Conservation (phyloP, 352 stramenopile species). For the Globisporangium polare region DNA sequence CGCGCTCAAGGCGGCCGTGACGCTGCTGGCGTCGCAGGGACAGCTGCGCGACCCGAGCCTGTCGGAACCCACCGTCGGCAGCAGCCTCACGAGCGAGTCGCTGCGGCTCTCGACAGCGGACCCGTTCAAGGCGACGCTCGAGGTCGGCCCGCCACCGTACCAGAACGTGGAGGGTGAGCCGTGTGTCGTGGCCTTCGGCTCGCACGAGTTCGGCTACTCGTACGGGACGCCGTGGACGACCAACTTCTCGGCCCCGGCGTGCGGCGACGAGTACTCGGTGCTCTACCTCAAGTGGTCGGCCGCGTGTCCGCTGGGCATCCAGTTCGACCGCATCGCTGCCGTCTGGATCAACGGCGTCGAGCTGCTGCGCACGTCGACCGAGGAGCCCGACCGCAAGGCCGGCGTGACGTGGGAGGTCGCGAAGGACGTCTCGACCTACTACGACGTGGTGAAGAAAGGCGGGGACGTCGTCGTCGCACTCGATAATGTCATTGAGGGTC, state of each 20-base stretch:
- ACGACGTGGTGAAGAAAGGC: constrained; percentile 35
- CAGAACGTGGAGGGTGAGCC: constrained; percentile 33
- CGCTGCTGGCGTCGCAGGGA: constrained; percentile 27
- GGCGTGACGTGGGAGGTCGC: constrained; percentile 53
- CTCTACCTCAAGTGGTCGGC: constrained; percentile 56
- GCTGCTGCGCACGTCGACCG: constrained; percentile 68
- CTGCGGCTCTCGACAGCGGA: constrained; percentile 2
- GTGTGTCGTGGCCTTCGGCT: constrained; percentile 42
- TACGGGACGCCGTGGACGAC: constrained; percentile 51
- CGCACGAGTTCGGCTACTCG: constrained; percentile 53
- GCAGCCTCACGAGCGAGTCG: constrained; percentile 8
- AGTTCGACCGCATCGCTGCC: constrained; percentile 71
- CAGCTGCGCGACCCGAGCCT: constrained; percentile 21
- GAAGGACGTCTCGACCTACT: constrained; percentile 69
- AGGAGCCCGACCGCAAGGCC: constrained; percentile 45
- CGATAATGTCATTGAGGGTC: constrained; percentile 59
- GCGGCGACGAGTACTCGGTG: constrained; percentile 39
- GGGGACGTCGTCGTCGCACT: constrained; percentile 55
- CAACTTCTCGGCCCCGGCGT: constrained; percentile 36
- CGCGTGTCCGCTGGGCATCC: constrained; percentile 36
- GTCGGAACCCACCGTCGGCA: not conserved
- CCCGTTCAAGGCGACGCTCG: constrained; percentile 29
- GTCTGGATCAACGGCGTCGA: constrained; percentile 74
- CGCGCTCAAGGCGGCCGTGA: constrained; percentile 23
- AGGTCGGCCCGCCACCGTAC: constrained; percentile 37